Conservation (phyloP, 139 green algal genomes). For the Pseudopediastrum boryanum region DNA sequence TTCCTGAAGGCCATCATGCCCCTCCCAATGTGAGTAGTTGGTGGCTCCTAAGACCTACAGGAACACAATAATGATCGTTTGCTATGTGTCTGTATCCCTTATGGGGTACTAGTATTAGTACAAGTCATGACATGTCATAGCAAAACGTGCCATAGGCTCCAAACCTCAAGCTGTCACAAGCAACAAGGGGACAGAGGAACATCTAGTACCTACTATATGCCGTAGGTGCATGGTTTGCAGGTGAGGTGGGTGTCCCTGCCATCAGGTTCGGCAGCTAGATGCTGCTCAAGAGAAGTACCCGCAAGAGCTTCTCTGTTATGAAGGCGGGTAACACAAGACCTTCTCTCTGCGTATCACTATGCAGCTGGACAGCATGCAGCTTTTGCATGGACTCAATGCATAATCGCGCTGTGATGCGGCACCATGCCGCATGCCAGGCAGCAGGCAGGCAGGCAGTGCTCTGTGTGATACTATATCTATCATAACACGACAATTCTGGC, state of each 20-base stretch:
- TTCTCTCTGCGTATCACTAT: too few species aligned
- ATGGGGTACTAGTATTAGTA: background rate
- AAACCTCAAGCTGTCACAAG: background rate
- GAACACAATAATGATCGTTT: background rate
- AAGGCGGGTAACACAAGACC: too few species aligned
- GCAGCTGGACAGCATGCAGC: too few species aligned
- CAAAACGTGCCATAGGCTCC: background rate
- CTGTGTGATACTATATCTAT: background rate
- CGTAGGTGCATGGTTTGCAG: too few species aligned
- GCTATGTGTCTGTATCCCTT: background rate
- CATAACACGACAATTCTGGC: background rate
- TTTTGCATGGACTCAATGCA: background rate
- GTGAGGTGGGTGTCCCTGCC: too few species aligned
- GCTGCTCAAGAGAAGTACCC: too few species aligned
- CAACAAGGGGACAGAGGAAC: background rate
- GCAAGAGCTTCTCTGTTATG: too few species aligned
- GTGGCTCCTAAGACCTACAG: constrained; percentile 84
- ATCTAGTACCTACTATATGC: too few species aligned
- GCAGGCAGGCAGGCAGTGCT: background rate
- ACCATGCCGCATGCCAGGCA: background rate
- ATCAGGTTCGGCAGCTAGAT: too few species aligned
- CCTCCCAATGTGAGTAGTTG: constrained; percentile 80
- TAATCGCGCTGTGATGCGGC: background rate
- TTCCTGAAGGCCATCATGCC: constrained; percentile 52
- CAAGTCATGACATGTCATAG: background rate